These are phyloP conservation scores for Stemphylium lycopersici DNA, from an alignment of 2,329 filamentous ascomycete species.

Conservation along the genomic window DNA sequence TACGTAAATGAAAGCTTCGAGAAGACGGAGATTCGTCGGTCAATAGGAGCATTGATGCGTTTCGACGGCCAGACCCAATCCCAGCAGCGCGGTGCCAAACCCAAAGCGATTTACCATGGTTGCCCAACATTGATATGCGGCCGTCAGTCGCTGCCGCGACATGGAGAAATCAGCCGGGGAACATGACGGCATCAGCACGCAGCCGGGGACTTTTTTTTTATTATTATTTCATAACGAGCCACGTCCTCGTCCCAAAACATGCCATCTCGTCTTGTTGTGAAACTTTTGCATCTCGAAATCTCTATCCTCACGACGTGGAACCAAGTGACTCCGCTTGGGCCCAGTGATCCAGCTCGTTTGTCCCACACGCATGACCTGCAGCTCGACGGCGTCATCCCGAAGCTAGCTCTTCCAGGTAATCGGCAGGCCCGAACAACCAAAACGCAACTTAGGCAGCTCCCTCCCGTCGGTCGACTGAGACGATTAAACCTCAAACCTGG, in stretches of 20 bases:
- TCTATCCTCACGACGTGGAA: not conserved
- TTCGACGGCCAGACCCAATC: constrained; percentile 8
- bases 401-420: constrained; percentile 31
- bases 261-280: not conserved
- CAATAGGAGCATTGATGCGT: constrained; percentile 1
- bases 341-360: constrained; percentile 5
- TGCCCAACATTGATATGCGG: constrained; percentile 16
- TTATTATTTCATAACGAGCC: too few relatives aligned
- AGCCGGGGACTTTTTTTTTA: constrained; percentile 6
- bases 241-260: not conserved
- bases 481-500: constrained; percentile 27
- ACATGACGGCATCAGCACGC: constrained; percentile 32
- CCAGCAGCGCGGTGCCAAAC: constrained; percentile 8
- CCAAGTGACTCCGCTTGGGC: not conserved
- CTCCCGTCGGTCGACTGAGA: constrained; percentile 26
- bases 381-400: constrained; percentile 30
- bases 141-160: constrained; percentile 5
- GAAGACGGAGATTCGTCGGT: constrained; percentile 29
- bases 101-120: constrained; percentile 14
- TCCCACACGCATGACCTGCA: constrained; percentile 21
- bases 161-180: constrained; percentile 12
- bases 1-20: constrained; percentile 37
- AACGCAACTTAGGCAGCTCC: constrained; percentile 31
- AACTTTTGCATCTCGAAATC: not conserved
- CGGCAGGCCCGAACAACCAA: constrained; percentile 27